Evolutionary conservation across 148 eudicot species (phyloP).

Genomic region (Agrostemma githago): DNA sequence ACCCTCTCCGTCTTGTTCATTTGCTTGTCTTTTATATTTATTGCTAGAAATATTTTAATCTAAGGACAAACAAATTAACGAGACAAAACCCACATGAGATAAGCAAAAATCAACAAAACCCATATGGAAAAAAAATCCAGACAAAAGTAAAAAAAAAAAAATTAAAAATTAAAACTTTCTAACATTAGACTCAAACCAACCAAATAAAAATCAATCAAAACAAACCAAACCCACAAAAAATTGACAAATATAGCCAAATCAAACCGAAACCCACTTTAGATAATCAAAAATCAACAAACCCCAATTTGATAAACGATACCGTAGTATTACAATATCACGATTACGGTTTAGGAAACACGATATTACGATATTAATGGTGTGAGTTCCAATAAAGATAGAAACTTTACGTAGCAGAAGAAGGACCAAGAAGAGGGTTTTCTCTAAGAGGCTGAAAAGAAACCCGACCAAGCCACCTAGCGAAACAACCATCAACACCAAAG

Average conservation of each 20-base stretch:
- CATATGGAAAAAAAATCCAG: too few relatives aligned
- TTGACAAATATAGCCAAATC: neutral
- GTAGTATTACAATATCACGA: too few relatives aligned
- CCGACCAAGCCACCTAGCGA: slow-evolving; percentile 54
- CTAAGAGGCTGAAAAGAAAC: slow-evolving; percentile 68
- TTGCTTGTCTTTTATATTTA: too few relatives aligned
- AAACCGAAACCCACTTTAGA: neutral
- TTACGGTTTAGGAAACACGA: too few relatives aligned
- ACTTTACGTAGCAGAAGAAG: slow-evolving; percentile 67
- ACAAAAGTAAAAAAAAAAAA: too few relatives aligned
- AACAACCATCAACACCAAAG: slow-evolving; percentile 40
- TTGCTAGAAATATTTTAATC: too few relatives aligned
- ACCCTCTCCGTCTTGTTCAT: too few relatives aligned
- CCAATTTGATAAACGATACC: too few relatives aligned
- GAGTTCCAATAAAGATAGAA: neutral
- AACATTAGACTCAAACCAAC: neutral
- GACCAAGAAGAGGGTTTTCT: slow-evolving; percentile 84
- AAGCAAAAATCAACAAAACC: neutral
- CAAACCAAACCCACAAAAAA: slow-evolving; percentile 8
- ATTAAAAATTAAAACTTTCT: too few relatives aligned
- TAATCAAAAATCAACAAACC: neutral
- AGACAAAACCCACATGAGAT: neutral
- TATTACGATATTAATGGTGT: too few relatives aligned
- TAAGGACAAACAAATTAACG: too few relatives aligned
- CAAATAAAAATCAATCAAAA: slow-evolving; percentile 16